A percentile compares a stretch with the other conserved stretches of the same genome.
Evolutionary conservation across 176 grass and related monocot species (phyloP).

Genomic region (Avena sativa): DNA sequence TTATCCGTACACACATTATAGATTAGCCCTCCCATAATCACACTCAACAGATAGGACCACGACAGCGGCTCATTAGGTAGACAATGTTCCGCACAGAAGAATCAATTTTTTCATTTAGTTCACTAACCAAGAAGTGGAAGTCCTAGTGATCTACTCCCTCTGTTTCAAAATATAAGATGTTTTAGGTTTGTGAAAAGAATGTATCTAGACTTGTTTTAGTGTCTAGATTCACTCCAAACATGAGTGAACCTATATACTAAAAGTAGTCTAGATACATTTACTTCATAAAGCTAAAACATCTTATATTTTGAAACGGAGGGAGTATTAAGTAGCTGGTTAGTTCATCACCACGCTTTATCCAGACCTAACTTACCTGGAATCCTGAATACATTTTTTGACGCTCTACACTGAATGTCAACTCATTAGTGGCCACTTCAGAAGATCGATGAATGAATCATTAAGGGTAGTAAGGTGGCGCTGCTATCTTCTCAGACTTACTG

Average conservation of each 20-base stretch:
- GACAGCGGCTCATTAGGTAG: neutral
- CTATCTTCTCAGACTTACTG: neutral
- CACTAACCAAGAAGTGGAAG: conserved; percentile 6
- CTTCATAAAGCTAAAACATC: too few relatives aligned
- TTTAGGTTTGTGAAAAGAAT: too few relatives aligned
- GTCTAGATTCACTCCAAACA: too few relatives aligned
- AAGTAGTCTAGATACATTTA: too few relatives aligned
- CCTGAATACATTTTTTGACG: neutral
- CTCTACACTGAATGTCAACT: neutral
- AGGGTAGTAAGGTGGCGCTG: neutral
- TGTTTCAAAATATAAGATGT: too few relatives aligned
- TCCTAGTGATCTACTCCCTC: neutral
- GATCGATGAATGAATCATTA: conserved; percentile 1
- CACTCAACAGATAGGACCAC: neutral
- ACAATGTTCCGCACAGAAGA: neutral
- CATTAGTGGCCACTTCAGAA: neutral
- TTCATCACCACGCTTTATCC: conserved; percentile 23
- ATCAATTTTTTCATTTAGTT: neutral
- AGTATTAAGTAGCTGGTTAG: neutral
- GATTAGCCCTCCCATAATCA: conserved; percentile 14
- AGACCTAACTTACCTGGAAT: neutral
- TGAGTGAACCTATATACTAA: too few relatives aligned
- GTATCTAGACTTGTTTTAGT: too few relatives aligned
- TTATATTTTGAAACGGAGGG: too few relatives aligned
- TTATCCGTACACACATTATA: neutral